phyloP scores from a whole-genome alignment of 306 rosid species.

The Pterocarpus santalinus region DNA sequence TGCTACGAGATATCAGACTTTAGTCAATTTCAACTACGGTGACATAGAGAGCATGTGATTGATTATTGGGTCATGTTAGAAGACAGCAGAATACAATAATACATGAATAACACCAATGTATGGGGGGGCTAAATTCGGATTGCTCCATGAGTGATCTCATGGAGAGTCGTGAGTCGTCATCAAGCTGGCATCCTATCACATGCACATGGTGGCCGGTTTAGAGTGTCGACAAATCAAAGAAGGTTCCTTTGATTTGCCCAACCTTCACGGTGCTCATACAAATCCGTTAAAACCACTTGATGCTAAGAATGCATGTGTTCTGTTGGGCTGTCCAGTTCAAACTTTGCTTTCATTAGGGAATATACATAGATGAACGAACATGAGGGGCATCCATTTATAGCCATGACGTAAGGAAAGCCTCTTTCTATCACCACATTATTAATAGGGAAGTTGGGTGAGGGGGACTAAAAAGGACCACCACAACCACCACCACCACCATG shows the following conservation, averaged over 20 bases:
- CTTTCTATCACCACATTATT: conserved; percentile 18
- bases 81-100: conserved; percentile 17
- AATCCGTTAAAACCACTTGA: conserved; percentile 29
- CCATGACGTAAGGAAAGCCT: conserved; percentile 28
- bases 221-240: conserved; percentile 49
- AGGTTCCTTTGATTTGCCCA: conserved; percentile 45
- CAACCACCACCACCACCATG: conserved; percentile 7
- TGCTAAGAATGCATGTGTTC: conserved; percentile 47
- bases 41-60: conserved; percentile 40
- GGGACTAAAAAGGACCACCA: conserved; percentile 30
- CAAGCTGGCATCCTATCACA: conserved; percentile 40
- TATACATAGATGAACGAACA: background rate
- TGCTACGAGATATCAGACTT: background rate
- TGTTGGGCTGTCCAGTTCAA: conserved; percentile 45
- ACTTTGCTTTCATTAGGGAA: conserved; percentile 4
- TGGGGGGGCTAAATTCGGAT: conserved; percentile 23
- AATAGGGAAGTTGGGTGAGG: conserved; percentile 27
- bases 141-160: background rate
- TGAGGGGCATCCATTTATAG: conserved; percentile 16
- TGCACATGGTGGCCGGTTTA: conserved; percentile 43
- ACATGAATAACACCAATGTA: conserved; percentile 29
- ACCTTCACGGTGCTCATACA: conserved; percentile 43
- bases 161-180: conserved; percentile 37
- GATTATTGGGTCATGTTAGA: background rate
- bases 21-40: conserved; percentile 2